Evolutionary conservation across 352 stramenopile genomes (phyloP).

Genomic region (Globisporangium spinosum): DNA sequence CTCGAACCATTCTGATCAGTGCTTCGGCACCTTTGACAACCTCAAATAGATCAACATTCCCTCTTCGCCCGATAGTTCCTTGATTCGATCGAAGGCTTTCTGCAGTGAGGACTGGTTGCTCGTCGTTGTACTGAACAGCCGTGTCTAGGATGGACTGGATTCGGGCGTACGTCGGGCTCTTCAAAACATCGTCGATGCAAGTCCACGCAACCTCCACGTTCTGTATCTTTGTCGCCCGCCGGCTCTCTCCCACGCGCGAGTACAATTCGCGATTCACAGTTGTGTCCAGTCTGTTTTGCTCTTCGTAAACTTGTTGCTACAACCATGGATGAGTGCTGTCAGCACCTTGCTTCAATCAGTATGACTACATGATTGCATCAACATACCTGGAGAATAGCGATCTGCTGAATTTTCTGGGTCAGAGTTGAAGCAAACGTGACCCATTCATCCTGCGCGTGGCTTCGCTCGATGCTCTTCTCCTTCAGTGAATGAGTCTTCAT

Average conservation of each 20-base stretch:
- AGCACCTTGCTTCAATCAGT: background rate
- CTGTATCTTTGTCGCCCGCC: constrained; percentile 24
- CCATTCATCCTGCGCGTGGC: constrained; percentile 44
- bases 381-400: constrained; percentile 28
- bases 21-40: constrained; percentile 33
- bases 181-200: constrained; percentile 22
- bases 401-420: constrained; percentile 35
- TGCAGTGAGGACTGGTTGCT: constrained; percentile 34
- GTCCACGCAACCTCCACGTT: constrained; percentile 28
- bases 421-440: constrained; percentile 27
- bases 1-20: constrained; percentile 28
- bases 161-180: constrained; percentile 19
- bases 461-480: constrained; percentile 30
- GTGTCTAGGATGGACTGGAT: constrained; percentile 31
- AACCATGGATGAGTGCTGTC: background rate
- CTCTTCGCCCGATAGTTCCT: constrained; percentile 16
- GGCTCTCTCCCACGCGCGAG: constrained; percentile 26
- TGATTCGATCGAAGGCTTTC: constrained; percentile 19
- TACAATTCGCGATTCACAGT: constrained; percentile 28
- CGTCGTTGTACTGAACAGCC: constrained; percentile 28
- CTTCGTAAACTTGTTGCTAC: constrained; percentile 40
- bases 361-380: background rate
- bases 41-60: constrained; percentile 26
- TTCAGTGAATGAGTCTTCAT: constrained; percentile 41
- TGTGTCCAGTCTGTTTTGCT: constrained; percentile 34